phyloP scores from a whole-genome alignment of 495 filamentous ascomycete genomes.

The Xylaria palmicola region DNA sequence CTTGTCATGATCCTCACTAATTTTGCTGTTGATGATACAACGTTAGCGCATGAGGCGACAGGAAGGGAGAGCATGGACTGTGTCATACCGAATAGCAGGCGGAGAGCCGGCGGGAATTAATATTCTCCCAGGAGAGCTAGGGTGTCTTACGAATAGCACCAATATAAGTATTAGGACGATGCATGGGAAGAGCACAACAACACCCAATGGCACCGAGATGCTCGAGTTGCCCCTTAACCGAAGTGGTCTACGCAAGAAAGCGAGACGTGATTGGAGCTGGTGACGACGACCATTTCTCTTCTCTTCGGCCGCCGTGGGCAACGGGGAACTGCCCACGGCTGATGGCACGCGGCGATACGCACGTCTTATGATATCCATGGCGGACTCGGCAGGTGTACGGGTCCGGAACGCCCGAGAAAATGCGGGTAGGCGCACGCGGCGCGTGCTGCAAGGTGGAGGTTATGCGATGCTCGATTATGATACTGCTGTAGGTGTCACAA shows the following conservation, averaged over 20 bases:
- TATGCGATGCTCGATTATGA: conserved; percentile 14
- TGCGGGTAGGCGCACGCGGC: conserved; percentile 15
- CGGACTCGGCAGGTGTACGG: conserved; percentile 14
- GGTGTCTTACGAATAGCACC: conserved; percentile 85
- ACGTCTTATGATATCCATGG: conserved; percentile 58
- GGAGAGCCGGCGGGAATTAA: conserved; percentile 88
- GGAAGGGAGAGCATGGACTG: not conserved
- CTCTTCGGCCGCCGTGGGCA: conserved; percentile 47
- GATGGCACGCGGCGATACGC: conserved; percentile 49
- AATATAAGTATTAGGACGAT: conserved; percentile 90
- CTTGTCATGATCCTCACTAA: conserved; percentile 95
- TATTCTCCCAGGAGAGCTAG: conserved; percentile 75
- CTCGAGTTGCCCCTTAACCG: conserved; percentile 91
- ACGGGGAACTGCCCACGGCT: conserved; percentile 32
- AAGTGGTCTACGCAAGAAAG: conserved; percentile 85
- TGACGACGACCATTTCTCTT: conserved; percentile 41
- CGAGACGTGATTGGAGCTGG: conserved; percentile 54
- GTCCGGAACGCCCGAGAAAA: conserved; percentile 7
- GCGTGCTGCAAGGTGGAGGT: not conserved
- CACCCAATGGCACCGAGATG: conserved; percentile 89
- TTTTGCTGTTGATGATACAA: conserved; percentile 62
- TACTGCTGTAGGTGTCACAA: not conserved
- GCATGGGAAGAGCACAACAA: conserved; percentile 89
- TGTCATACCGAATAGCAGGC: conserved; percentile 79
- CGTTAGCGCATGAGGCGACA: not conserved